Percentiles rank a stretch among this genome's conserved stretches.
Evolutionary conservation across 768 basidiomycete species (phyloP).

Genomic region (Lanmaoa rubissima): DNA sequence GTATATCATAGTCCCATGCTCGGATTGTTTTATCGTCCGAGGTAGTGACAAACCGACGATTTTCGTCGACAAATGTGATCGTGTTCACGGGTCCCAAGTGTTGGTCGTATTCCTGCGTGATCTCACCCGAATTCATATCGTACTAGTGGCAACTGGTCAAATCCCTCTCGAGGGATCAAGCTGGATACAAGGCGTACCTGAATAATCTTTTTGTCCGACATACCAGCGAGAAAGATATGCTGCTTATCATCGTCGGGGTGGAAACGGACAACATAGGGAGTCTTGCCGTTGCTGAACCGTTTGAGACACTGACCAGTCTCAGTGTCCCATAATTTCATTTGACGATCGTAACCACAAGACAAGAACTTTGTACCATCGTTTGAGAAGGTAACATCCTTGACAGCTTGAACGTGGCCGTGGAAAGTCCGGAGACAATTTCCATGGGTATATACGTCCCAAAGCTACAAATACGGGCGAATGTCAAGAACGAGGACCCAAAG

Average conservation of each 20-base stretch:
- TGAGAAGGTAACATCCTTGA: constrained; percentile 94
- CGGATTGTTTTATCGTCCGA: constrained; percentile 99
- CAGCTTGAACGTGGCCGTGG: constrained; percentile 94
- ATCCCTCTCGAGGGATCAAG: neutral
- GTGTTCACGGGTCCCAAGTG: constrained; percentile 98
- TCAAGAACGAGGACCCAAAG: neutral
- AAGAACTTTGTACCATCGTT: constrained; percentile 90
- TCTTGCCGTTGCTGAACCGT: constrained; percentile 96
- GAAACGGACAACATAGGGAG: constrained; percentile 92
- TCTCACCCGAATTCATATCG: constrained; percentile 92
- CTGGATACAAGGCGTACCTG: constrained; percentile 55
- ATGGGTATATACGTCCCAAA: constrained; percentile 98
- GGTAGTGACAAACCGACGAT: constrained; percentile 94
- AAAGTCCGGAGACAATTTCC: constrained; percentile 97
- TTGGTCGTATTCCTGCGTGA: constrained; percentile 98
- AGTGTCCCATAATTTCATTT: constrained; percentile 99
- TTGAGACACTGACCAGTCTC: constrained; percentile 98
- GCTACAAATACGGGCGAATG: constrained; percentile 42
- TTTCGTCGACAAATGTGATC: constrained; percentile 98
- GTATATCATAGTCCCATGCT: constrained; percentile 99
- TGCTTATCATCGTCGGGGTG: constrained; percentile 97
- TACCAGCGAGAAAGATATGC: constrained; percentile 93
- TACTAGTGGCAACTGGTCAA: constrained; percentile 52
- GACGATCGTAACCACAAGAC: constrained; percentile 92
- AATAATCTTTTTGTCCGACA: constrained; percentile 99